phyloP scores from a whole-genome alignment of 2,329 filamentous ascomycete genomes.

The Pseudogymnoascus sp. region DNA sequence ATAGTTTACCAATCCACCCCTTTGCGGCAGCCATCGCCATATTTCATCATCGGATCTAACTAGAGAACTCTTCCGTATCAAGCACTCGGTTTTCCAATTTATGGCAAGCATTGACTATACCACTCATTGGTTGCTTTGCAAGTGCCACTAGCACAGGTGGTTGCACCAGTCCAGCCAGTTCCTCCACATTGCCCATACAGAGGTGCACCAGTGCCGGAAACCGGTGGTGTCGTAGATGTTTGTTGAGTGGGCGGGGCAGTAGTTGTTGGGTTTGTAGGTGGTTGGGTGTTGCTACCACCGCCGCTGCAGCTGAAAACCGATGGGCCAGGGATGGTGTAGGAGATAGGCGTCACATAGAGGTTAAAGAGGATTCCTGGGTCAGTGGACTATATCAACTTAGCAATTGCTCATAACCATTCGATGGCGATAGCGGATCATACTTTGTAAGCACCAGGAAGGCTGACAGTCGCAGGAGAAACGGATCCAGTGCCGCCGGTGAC shows the following conservation, averaged over 20 bases:
- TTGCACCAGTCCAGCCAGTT: conserved; percentile 11
- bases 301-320: conserved; percentile 24
- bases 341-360: conserved; percentile 29
- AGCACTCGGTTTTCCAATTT: background rate
- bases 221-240: background rate
- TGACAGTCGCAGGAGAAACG: conserved; percentile 5
- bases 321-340: conserved; percentile 37
- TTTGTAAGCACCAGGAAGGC: background rate
- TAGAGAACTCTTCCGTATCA: background rate
- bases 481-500: conserved; percentile 24
- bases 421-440: conserved; percentile 8
- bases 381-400: conserved; percentile 27
- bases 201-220: conserved; percentile 6
- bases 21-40: background rate
- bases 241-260: background rate
- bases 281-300: background rate
- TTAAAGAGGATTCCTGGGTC: conserved; percentile 35
- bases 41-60: background rate
- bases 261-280: background rate
- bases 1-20: background rate
- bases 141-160: conserved; percentile 13
- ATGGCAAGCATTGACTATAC: conserved; percentile 10
- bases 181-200: conserved; percentile 11
- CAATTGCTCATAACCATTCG: conserved; percentile 16
- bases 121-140: conserved; percentile 12